Evolutionary conservation across 1,284 basidiomycete genomes (phyloP).

Genomic region (Acaromyces ingoldii): DNA sequence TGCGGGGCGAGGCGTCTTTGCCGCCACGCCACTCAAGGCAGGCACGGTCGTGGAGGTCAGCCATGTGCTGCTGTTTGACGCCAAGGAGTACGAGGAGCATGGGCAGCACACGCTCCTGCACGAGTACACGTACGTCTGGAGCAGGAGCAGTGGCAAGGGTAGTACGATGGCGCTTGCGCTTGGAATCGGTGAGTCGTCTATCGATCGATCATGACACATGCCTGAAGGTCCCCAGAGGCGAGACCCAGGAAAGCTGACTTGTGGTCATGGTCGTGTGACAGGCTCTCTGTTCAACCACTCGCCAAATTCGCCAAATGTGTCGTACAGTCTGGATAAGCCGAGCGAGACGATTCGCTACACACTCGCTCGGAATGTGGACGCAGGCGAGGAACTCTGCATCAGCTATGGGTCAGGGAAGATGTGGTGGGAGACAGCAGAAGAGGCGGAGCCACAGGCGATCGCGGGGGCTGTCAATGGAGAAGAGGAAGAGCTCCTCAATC

Average conservation of each 20-base stretch:
- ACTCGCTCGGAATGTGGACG: conserved; percentile 58
- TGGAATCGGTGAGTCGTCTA: conserved; percentile 70
- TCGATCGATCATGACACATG: too few species aligned
- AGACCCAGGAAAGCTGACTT: too few species aligned
- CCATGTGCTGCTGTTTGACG: conserved; percentile 73
- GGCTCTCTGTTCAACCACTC: conserved; percentile 78
- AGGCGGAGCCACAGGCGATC: not conserved
- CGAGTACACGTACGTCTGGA: conserved; percentile 77
- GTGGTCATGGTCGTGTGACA: conserved; percentile 37
- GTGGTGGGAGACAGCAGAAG: conserved; percentile 40
- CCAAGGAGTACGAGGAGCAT: conserved; percentile 54
- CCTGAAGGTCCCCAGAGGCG: too few species aligned
- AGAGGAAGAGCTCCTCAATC: conserved; percentile 5
- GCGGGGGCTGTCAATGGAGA: not conserved
- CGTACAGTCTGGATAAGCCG: conserved; percentile 57
- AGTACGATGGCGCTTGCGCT: conserved; percentile 79
- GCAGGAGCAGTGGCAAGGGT: conserved; percentile 54
- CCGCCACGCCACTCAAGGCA: conserved; percentile 39
- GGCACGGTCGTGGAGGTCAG: conserved; percentile 72
- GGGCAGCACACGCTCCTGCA: conserved; percentile 65
- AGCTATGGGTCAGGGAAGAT: conserved; percentile 60
- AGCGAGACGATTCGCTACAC: conserved; percentile 66
- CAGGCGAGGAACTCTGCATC: conserved; percentile 72
- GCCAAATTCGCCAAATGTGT: conserved; percentile 63
- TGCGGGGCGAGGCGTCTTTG: conserved; percentile 32